Evolutionary conservation across 768 basidiomycete genomes (phyloP), one percentile per base, ranked within the genome.

Genomic region (Gloeopeniophorella convolvens): DNA sequence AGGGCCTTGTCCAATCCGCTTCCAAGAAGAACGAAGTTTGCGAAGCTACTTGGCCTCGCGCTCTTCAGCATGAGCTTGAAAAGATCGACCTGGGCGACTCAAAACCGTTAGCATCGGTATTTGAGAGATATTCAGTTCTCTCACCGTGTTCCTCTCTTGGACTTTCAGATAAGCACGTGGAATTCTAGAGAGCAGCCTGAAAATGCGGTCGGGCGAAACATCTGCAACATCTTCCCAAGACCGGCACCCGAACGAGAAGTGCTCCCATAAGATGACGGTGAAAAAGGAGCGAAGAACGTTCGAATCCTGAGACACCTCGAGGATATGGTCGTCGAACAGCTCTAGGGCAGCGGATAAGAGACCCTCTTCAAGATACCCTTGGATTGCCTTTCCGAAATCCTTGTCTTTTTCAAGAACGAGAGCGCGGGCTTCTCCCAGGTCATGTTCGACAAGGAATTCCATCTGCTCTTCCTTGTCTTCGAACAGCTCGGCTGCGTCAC

Each of bases 361-460:
- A 12, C 76, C 78, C 55, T 79, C 74, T 0, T 64, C 61, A 5
- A 78, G 51, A 56, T 78, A 72, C 15, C 80, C 58, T 16, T 75
- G 68, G 1, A 79, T 80, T 0, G 82, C 82, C 28, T 82, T 77
- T 1, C 55, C 45, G 37, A 63, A 69, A 52, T 69, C 67, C 12
- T 70, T 72, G 10, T 72, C 66, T 4, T 65, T 62, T 24, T 69
- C 67, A 11, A 82, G 65, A 7, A 83, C 55, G 0, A 64, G 61
- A 0, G 75, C 74, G 6, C 69, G 76, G 6, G 76, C 72, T 11
- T 68, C 51, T 55, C 79, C 76, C 5, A 85, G 63, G 30, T 74
- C 74, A 36, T 71, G 70, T 4, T 77, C 71, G 46, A 81, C 74
- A 15, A 80, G 67, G 50, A 79, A 86, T 31, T 75, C 72, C n/a